phyloP scores from a whole-genome alignment of 257 asterid genomes.

The Mentha longifolia region DNA sequence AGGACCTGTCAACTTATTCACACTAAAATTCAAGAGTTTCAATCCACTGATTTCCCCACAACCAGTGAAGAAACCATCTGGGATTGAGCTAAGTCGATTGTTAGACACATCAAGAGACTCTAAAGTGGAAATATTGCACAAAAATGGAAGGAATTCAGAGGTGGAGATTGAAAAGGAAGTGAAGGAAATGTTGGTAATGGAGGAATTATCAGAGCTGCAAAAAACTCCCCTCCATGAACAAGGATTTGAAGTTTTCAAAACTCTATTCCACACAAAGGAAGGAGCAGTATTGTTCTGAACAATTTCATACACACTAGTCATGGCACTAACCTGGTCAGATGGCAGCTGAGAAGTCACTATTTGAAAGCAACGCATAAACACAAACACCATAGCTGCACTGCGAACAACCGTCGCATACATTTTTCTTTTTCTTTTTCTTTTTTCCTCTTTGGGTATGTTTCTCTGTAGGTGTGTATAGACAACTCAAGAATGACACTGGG shows the following conservation, averaged over 20 bases:
- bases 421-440: too few relatives aligned
- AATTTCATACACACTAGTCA: constrained; percentile 46
- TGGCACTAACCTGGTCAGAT: constrained; percentile 44
- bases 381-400: too few relatives aligned
- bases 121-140: constrained; percentile 55
- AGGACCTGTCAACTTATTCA: constrained; percentile 46
- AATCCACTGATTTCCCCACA: constrained; percentile 58
- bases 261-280: constrained; percentile 47
- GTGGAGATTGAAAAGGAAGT: constrained; percentile 42
- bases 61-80: constrained; percentile 44
- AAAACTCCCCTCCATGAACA: constrained; percentile 79
- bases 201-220: constrained; percentile 52
- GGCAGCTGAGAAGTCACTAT: constrained; percentile 41
- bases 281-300: constrained; percentile 38
- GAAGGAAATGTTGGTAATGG: constrained; percentile 50
- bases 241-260: constrained; percentile 45
- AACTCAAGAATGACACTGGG: too few relatives aligned
- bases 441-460: too few relatives aligned
- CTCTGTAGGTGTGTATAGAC: too few relatives aligned
- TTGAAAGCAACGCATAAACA: too few relatives aligned
- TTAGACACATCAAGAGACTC: constrained; percentile 67
- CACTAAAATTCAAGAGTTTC: constrained; percentile 66
- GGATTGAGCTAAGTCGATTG: constrained; percentile 60
- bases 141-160: constrained; percentile 54
- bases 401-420: too few relatives aligned